Evolutionary conservation across 2,329 filamentous ascomycete species (phyloP).

Genomic region (Stachybotrys elegans): DNA sequence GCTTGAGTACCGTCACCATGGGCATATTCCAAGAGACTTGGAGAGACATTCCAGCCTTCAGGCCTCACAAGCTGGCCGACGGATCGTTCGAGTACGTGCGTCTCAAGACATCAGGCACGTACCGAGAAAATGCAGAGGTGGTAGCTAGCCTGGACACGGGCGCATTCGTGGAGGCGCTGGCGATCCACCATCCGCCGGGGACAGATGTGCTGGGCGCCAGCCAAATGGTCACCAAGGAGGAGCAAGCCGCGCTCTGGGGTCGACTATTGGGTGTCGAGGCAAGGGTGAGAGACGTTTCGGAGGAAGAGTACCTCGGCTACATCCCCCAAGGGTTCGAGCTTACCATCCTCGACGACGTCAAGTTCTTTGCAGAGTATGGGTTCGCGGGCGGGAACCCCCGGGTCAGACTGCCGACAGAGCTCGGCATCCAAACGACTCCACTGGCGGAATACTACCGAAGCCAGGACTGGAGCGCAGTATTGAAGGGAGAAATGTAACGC

Average conservation of each 20-base stretch:
- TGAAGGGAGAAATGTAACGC: neutral
- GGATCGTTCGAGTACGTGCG: slow-evolving; percentile 5
- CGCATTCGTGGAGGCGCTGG: slow-evolving; percentile 11
- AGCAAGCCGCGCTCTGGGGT: slow-evolving; percentile 9
- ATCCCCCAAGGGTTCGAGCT: slow-evolving; percentile 5
- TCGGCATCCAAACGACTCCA: slow-evolving; percentile 6
- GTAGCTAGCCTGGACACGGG: slow-evolving; percentile 11
- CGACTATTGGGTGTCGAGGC: slow-evolving; percentile 7
- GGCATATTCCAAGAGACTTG: slow-evolving; percentile 12
- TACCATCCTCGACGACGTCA: slow-evolving; percentile 6
- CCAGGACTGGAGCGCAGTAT: slow-evolving; percentile 8
- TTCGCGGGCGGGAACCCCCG: slow-evolving; percentile 9
- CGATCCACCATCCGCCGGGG: slow-evolving; percentile 5
- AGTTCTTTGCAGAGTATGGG: slow-evolving; percentile 11
- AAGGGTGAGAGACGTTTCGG: slow-evolving; percentile 5
- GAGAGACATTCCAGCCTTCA: slow-evolving; percentile 6
- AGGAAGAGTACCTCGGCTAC: slow-evolving; percentile 7
- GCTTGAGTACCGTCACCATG: slow-evolving; percentile 10
- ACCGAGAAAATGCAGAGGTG: slow-evolving; percentile 5
- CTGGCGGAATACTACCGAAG: slow-evolving; percentile 10
- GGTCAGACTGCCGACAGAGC: slow-evolving; percentile 6
- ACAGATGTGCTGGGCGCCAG: slow-evolving; percentile 8
- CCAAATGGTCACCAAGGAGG: slow-evolving; percentile 7
- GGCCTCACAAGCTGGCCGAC: slow-evolving; percentile 9
- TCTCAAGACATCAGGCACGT: neutral